These are phyloP conservation scores for Chlorophyllum brunneum DNA, from an alignment of 768 basidiomycete species.

Conservation along the genomic window DNA sequence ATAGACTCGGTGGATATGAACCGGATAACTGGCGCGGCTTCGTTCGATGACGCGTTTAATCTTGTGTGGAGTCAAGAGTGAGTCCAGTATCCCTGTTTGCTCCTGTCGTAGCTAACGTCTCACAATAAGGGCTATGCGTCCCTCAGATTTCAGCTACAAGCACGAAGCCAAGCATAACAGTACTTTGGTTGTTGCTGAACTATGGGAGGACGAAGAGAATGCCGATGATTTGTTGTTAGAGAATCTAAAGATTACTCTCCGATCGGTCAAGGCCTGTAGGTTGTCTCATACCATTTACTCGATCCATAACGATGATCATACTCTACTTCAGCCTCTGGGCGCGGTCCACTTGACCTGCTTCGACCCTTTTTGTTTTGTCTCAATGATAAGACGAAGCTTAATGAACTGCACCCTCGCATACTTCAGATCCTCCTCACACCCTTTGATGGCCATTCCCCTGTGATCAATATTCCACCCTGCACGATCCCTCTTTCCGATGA, in stretches of 20 bases:
- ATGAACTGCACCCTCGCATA: constrained; percentile 36
- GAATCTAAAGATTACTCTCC: constrained; percentile 28
- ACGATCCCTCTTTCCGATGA: constrained; percentile 26
- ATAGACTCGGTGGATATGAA: constrained; percentile 49
- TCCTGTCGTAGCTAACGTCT: neutral
- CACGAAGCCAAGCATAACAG: constrained; percentile 65
- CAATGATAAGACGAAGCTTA: constrained; percentile 21
- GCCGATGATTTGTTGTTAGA: constrained; percentile 23
- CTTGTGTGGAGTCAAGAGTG: constrained; percentile 77
- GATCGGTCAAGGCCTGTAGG: constrained; percentile 29
- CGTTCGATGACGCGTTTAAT: constrained; percentile 51
- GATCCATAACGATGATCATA: neutral
- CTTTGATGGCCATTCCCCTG: constrained; percentile 29
- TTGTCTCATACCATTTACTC: neutral
- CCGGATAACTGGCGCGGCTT: constrained; percentile 53
- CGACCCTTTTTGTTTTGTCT: constrained; percentile 44
- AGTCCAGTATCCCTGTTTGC: constrained; percentile 21
- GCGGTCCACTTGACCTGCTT: constrained; percentile 46
- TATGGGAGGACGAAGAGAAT: constrained; percentile 43
- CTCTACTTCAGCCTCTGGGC: constrained; percentile 30
- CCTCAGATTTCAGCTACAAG: constrained; percentile 78
- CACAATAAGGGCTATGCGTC: constrained; percentile 46
- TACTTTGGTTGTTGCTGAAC: constrained; percentile 50
- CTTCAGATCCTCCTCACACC: constrained; percentile 38
- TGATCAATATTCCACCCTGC: constrained; percentile 26